Evolutionary conservation across 768 basidiomycete genomes (phyloP).

Genomic region (Solioccasus polychromus): DNA sequence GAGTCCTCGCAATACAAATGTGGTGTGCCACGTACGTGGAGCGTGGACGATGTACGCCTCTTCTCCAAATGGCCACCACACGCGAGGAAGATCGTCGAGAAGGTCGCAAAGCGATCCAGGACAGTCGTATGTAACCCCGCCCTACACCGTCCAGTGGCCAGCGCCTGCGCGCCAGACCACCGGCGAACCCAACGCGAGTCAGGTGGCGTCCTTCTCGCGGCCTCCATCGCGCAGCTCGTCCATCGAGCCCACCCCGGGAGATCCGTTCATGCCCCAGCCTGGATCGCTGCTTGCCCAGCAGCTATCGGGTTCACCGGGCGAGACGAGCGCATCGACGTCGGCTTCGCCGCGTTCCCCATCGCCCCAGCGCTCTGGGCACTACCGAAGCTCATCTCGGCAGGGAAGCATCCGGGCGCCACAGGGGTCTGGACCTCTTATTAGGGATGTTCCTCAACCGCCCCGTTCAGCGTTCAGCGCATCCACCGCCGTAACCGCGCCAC

Average conservation of each 20-base stretch:
- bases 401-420: slow-evolving; percentile 17
- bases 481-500: slow-evolving; percentile 14
- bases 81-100: slow-evolving; percentile 11
- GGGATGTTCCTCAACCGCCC: slow-evolving; percentile 19
- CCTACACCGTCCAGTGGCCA: slow-evolving; percentile 25
- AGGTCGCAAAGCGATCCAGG: slow-evolving; percentile 24
- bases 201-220: slow-evolving; percentile 1
- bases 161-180: slow-evolving; percentile 22
- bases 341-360: slow-evolving; percentile 16
- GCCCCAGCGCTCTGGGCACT: slow-evolving; percentile 15
- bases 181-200: too few species aligned
- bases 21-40: slow-evolving; percentile 1
- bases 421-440: slow-evolving; percentile 10
- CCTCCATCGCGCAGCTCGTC: slow-evolving; percentile 23
- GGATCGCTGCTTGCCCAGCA: slow-evolving; percentile 10
- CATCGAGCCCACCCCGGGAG: slow-evolving; percentile 12
- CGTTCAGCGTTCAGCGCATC: slow-evolving; percentile 14
- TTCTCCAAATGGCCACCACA: slow-evolving; percentile 4
- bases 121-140: slow-evolving; percentile 17
- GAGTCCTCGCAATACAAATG: too few species aligned
- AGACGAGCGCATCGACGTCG: slow-evolving; percentile 12
- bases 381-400: slow-evolving; percentile 19
- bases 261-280: slow-evolving; percentile 10
- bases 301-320: slow-evolving; percentile 5
- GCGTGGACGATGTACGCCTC: slow-evolving; percentile 14